These are phyloP conservation scores for Priceomyces carsonii DNA, from an alignment of 805 yeast genomes.

Conservation along the genomic window DNA sequence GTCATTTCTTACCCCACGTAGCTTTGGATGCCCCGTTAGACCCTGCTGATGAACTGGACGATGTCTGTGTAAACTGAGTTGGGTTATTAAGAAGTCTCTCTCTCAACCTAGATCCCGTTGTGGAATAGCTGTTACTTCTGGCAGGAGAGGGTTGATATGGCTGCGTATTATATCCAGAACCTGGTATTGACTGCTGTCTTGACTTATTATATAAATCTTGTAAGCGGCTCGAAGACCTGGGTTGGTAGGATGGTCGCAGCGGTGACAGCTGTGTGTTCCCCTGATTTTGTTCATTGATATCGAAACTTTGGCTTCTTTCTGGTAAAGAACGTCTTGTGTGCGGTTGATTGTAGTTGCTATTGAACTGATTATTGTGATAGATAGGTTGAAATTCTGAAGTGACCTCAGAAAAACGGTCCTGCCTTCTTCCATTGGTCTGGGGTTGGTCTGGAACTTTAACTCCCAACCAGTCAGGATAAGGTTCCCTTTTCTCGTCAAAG, in stretches of 20 bases:
- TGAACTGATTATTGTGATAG: conserved; percentile 18
- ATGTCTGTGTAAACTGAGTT: too few relatives aligned
- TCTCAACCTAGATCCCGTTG: conserved; percentile 27
- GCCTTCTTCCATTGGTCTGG: conserved; percentile 2
- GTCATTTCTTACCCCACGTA: background rate
- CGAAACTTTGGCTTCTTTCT: conserved; percentile 3
- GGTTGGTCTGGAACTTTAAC: conserved; percentile 14
- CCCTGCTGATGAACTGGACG: too few relatives aligned
- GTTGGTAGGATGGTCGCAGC: conserved; percentile 20
- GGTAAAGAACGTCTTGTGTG: conserved; percentile 4
- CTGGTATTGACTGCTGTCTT: conserved; percentile 37
- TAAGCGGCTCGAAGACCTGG: conserved; percentile 35
- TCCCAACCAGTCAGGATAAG: conserved; percentile 49
- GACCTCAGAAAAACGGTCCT: too few relatives aligned
- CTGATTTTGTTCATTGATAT: conserved; percentile 1
- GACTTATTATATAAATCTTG: conserved; percentile 43
- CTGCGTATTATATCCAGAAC: conserved; percentile 27
- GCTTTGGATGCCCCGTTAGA: conserved; percentile 1
- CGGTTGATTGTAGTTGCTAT: conserved; percentile 11
- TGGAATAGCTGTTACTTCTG: conserved; percentile 24
- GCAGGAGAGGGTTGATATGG: conserved; percentile 19
- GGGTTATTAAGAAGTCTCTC: conserved; percentile 30
- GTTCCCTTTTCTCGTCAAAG: conserved; percentile 28
- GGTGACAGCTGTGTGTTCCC: conserved; percentile 4
- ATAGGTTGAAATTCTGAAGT: conserved; percentile 26